Percentiles rank a stretch among this genome's conserved stretches.
phyloP scores from a whole-genome alignment of 2,329 filamentous ascomycete genomes.

The Claviceps sp. region DNA sequence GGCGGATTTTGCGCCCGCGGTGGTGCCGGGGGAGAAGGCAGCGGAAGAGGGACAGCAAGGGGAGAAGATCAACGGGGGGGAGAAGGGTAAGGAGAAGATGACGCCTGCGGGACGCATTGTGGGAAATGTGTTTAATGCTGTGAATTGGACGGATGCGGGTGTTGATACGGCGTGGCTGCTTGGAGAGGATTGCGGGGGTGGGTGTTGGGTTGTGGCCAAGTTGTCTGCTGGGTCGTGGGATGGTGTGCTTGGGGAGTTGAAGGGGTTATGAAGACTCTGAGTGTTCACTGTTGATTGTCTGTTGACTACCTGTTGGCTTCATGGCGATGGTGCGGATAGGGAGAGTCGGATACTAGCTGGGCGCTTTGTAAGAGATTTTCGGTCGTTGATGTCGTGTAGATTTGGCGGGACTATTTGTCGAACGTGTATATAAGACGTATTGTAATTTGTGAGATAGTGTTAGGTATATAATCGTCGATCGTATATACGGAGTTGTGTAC shows the following conservation, averaged over 20 bases:
- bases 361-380: too few species aligned
- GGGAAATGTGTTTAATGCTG: background rate
- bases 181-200: background rate
- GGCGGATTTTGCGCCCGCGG: slow-evolving; percentile 2
- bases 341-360: too few species aligned
- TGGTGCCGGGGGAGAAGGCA: background rate
- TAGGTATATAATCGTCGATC: too few species aligned
- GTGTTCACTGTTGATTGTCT: too few species aligned
- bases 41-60: too few species aligned
- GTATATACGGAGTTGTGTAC: too few species aligned
- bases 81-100: background rate
- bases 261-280: background rate
- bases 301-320: background rate
- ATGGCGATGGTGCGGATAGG: background rate
- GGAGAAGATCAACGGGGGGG: background rate
- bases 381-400: too few species aligned
- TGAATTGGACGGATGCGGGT: slow-evolving; percentile 2
- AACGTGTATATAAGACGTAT: too few species aligned
- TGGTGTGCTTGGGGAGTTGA: background rate
- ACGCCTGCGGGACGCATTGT: background rate
- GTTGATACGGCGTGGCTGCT: background rate
- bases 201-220: slow-evolving; percentile 2
- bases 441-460: too few species aligned
- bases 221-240: slow-evolving; percentile 1
- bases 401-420: too few species aligned